Evolutionary conservation across 2,329 filamentous ascomycete genomes (phyloP), one percentile per base, ranked within the genome.

Genomic region (Cladophialophora yegresii): DNA sequence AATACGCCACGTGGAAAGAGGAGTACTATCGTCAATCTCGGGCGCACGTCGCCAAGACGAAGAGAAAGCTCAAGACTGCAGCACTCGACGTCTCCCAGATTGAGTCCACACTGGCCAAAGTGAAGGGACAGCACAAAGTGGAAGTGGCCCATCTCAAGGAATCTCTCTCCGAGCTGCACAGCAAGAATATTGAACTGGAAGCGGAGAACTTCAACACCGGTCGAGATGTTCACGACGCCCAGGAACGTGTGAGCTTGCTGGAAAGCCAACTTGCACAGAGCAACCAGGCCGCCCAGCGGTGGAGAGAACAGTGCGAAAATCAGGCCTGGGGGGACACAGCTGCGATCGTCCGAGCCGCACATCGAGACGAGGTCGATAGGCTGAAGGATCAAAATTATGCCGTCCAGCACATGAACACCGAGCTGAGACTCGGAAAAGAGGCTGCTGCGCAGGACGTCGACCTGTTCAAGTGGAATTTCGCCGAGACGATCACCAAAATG

Each of bases 261-360:
- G 22, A 56, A 49, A 26, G 28, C 5, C 36, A 57, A 6, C 23
- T 64, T 4, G 22, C 16, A 9, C 6, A 50, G 3, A 12, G 12
- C 13, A 49, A 54, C 8, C 20, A 30, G 12, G 12, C 12, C 3
- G 22, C 32, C 20, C 16, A 61, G 20, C 22, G 33, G n/a, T 64
- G 58, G 62, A 36, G 33, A 40, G 28, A 13, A 8, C 53, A 62
- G 26, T 56, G 57, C 16, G 8, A 40, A 32, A 9, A 30, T 10
- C 57, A 61, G 20, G 57, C 20, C 16, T 61, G 22, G 22, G 58
- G 62, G 3, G 62, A 64, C 22, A 57, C 20, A 9, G 58, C 58
- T n/a, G 26, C 5, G 23, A 20, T 64, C 30, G 20, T 64, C 20
- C 36, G 20, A 4, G 13, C 47, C 16, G 23, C 43, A 13, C 23